Base-by-base conservation (phyloP, 2,329 filamentous ascomycete genomes). In the Fonsecaea pugnacius region DNA sequence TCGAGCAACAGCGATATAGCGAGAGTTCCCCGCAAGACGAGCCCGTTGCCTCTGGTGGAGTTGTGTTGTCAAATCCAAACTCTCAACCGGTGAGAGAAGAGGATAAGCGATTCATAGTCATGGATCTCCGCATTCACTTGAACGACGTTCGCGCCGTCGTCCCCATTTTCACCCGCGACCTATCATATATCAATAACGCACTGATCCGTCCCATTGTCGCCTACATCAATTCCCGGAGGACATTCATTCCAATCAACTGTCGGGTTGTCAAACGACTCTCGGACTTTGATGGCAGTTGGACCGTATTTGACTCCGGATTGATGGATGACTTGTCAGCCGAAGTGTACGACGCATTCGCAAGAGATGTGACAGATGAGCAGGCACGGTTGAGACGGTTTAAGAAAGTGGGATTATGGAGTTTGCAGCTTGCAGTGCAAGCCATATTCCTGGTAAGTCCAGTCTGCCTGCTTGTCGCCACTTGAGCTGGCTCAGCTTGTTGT, bases 271-370 rank as follows among this genome's bases (percentile, higher is more conserved):
- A 99, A 80, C 87, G 88, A 6, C 85, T 88, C 18, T 85, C 85
- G 64, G 95, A 99, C 75, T 99, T 99, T 73, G 91, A 98, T 75
- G 95, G 95, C 36, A 91, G 90, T 71, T 98, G 95, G 95, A 94
- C 93, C 3, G 84, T 96, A 32, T 98, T 91, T 75, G 95, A 99
- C 77, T 95, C 91, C 72, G 93, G 92, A 1, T 80, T 99, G 59
- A 92, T 98, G 89, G 91, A 96, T 73, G 95, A 99, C 77, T 81
- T 96, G 66, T 94, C 91, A 6, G 91, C 90, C 69, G 95, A 97
- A 77, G 85, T 92, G 58, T 99, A 99, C 75, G 88, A 94, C 72
- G 95, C 95, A 0, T 98, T 99, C 78, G 92, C 92, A 40, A 87
- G 88, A 68, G 92, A 97, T 75, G 92, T 99, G 35, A 89, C 92